Evolutionary conservation across 805 yeast species (phyloP).

Genomic region (Candida fluviatilis): DNA sequence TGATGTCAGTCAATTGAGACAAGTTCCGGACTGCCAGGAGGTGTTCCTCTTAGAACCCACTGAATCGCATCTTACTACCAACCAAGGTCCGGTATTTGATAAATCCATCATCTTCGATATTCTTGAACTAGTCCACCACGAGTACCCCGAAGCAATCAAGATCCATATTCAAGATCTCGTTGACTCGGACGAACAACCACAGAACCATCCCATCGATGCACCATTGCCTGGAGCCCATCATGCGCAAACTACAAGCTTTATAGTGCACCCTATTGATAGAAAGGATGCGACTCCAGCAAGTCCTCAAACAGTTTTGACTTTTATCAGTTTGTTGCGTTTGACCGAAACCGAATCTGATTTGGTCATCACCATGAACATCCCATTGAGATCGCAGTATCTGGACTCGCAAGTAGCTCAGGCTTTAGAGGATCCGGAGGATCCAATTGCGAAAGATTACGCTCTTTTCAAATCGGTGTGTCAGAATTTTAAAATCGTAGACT

Average conservation of each 20-base stretch:
- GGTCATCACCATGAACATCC: conserved; percentile 56
- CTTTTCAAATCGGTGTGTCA: conserved; percentile 25
- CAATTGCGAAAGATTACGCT: conserved; percentile 12
- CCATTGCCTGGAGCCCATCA: background rate
- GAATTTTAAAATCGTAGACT: conserved; percentile 37
- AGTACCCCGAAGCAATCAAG: conserved; percentile 40
- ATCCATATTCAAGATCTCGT: conserved; percentile 56
- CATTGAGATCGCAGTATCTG: conserved; percentile 19
- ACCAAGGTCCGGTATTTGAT: conserved; percentile 18
- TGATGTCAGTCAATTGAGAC: conserved; percentile 77
- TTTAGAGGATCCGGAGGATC: background rate
- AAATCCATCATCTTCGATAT: conserved; percentile 64
- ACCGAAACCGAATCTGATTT: conserved; percentile 54
- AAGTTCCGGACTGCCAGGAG: conserved; percentile 92
- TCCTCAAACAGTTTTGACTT: conserved; percentile 26
- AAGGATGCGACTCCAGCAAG: background rate
- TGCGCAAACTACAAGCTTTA: conserved; percentile 2
- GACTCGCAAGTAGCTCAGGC: background rate
- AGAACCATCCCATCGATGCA: conserved; percentile 9
- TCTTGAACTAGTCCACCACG: conserved; percentile 44
- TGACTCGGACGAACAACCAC: conserved; percentile 15
- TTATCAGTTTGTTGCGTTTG: conserved; percentile 56
- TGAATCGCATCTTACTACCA: background rate
- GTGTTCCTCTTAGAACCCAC: conserved; percentile 56
- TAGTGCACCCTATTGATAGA: conserved; percentile 1